A percentile compares a stretch with the other conserved stretches of the same genome.
These are phyloP conservation scores for Podila minutissima DNA, from an alignment of 192 early-diverging fungal species.

Conservation along the genomic window DNA sequence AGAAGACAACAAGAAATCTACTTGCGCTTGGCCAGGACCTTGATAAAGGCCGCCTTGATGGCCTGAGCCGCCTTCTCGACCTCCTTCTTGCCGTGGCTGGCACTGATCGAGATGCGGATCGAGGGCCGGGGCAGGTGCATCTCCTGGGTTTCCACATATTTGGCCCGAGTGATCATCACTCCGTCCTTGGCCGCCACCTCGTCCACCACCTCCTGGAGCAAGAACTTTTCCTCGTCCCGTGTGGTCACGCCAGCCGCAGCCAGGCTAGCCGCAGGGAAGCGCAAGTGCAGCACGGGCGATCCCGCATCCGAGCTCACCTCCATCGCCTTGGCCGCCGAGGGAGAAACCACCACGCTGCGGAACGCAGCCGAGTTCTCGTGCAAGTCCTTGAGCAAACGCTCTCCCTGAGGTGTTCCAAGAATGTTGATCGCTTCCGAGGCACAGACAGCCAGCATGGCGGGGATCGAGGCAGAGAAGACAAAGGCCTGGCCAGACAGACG, in stretches of 20 bases:
- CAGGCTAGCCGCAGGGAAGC: conserved; percentile 58
- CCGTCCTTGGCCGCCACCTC: conserved; percentile 79
- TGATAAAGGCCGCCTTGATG: conserved; percentile 75
- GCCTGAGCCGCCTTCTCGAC: conserved; percentile 83
- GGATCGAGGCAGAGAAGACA: conserved; percentile 94
- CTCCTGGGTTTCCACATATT: conserved; percentile 90
- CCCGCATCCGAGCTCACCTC: conserved; percentile 58
- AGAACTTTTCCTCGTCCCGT: conserved; percentile 77
- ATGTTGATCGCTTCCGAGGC: conserved; percentile 85
- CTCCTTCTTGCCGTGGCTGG: conserved; percentile 84
- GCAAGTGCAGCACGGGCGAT: conserved; percentile 83
- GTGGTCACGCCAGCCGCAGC: conserved; percentile 24
- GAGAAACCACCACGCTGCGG: conserved; percentile 64
- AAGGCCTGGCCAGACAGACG: conserved; percentile 90
- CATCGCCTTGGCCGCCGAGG: conserved; percentile 46
- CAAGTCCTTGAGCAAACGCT: conserved; percentile 61
- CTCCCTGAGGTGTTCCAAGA: conserved; percentile 56
- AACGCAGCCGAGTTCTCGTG: conserved; percentile 72
- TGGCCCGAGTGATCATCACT: conserved; percentile 86
- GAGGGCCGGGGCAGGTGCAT: conserved; percentile 74
- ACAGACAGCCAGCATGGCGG: conserved; percentile 90
- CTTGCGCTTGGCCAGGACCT: conserved; percentile 60
- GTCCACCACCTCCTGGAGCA: conserved; percentile 87
- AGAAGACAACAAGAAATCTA: background rate
- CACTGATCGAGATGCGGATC: conserved; percentile 83